Evolutionary conservation across 345 rosid genomes (phyloP).

Genomic region (Sonneratia alba): DNA sequence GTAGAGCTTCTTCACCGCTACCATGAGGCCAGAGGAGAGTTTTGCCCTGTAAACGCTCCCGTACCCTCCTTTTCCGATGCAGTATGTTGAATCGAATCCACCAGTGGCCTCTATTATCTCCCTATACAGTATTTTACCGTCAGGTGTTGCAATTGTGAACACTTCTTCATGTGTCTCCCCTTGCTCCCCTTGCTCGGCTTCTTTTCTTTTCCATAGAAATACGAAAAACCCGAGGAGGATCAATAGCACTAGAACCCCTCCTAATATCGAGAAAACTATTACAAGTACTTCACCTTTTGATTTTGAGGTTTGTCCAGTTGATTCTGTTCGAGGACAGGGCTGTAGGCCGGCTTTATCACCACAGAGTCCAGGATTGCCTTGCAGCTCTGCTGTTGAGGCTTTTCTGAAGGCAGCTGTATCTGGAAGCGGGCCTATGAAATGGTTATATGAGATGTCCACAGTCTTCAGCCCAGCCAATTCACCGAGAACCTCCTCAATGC

Average conservation of each 20-base stretch:
- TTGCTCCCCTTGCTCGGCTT: background rate
- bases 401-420: constrained; percentile 17
- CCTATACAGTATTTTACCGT: constrained; percentile 16
- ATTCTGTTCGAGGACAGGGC: constrained; percentile 2
- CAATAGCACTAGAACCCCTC: constrained; percentile 4
- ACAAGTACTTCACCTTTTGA: background rate
- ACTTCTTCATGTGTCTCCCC: background rate
- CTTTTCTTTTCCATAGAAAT: background rate
- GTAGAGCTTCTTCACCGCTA: constrained; percentile 34
- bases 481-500: background rate
- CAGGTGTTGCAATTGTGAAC: constrained; percentile 11
- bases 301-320: background rate
- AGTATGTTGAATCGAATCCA: constrained; percentile 9
- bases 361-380: constrained; percentile 19
- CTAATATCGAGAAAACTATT: constrained; percentile 11
- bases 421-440: constrained; percentile 25
- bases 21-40: constrained; percentile 8
- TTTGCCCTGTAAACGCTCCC: constrained; percentile 26
- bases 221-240: background rate
- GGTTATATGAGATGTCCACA: constrained; percentile 26
- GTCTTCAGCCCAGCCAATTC: background rate
- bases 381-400: background rate
- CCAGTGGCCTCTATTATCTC: constrained; percentile 22
- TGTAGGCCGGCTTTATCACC: constrained; percentile 15
- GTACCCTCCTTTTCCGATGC: constrained; percentile 26